Evolutionary conservation across 352 stramenopile species (phyloP).

Genomic region (Pythium aristosporum): DNA sequence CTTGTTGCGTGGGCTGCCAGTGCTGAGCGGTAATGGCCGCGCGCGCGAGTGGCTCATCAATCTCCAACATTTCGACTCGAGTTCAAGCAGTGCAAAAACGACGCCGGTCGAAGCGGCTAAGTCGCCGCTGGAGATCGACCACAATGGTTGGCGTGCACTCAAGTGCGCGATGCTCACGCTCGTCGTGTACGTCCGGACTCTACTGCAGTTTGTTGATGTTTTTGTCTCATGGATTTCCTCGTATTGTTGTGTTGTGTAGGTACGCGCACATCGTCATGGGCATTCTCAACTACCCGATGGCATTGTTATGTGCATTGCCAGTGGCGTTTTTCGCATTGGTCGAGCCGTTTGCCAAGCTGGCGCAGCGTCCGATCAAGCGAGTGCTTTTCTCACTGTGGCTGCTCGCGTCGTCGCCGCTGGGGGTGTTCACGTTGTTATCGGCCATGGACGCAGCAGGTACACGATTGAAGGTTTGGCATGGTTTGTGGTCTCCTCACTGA

Average conservation of each 20-base stretch:
- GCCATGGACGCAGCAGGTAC: conserved; percentile 29
- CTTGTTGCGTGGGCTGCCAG: not conserved
- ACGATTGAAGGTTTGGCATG: conserved; percentile 1
- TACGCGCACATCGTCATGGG: conserved; percentile 71
- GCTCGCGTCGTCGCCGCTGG: conserved; percentile 50
- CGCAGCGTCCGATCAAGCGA: conserved; percentile 15
- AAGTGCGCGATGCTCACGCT: conserved; percentile 27
- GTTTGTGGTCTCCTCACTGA: not conserved
- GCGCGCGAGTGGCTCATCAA: conserved; percentile 13
- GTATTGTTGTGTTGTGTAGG: conserved; percentile 20
- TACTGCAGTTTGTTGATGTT: not conserved
- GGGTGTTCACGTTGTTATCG: conserved; percentile 32
- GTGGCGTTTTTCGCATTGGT: conserved; percentile 66
- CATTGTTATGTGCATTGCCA: conserved; percentile 59
- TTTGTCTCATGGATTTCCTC: not conserved
- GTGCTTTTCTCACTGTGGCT: conserved; percentile 41
- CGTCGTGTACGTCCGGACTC: conserved; percentile 27
- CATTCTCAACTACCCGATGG: conserved; percentile 84
- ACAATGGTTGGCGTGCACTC: conserved; percentile 26
- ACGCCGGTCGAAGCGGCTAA: not conserved
- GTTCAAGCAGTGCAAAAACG: not conserved
- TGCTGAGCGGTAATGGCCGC: conserved; percentile 9
- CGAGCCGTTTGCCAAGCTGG: conserved; percentile 26
- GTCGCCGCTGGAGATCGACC: conserved; percentile 6
- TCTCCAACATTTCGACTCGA: conserved; percentile 18